These are phyloP conservation scores for Sporothrix curviconia DNA, from an alignment of 2,329 filamentous ascomycete species.

Conservation along the genomic window DNA sequence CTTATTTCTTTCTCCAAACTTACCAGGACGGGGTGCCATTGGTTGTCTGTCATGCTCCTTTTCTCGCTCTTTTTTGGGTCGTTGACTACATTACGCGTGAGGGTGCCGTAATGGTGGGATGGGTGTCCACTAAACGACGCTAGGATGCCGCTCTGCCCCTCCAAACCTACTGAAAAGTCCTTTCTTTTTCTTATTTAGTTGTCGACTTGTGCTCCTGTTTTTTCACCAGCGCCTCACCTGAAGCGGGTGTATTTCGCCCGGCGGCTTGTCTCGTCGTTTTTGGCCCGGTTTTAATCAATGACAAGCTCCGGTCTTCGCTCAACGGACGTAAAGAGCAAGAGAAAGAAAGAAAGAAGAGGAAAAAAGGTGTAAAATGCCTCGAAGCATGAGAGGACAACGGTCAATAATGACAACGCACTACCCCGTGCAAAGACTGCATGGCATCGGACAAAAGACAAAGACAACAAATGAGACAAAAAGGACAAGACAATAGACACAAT, in stretches of 20 bases:
- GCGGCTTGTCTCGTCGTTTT: background rate
- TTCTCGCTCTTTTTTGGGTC: background rate
- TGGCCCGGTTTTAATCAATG: background rate
- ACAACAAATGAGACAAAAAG: too few relatives aligned
- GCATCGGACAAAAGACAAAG: too few relatives aligned
- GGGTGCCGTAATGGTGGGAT: constrained; percentile 9
- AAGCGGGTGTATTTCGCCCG: constrained; percentile 3
- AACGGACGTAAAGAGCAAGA: background rate
- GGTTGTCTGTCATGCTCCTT: background rate
- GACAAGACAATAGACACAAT: background rate
- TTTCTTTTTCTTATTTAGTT: too few relatives aligned
- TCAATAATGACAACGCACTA: too few relatives aligned
- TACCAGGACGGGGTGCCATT: too few relatives aligned
- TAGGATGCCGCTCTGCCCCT: constrained; percentile 6
- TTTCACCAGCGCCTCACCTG: constrained; percentile 1
- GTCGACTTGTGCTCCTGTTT: background rate
- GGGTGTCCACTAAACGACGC: background rate
- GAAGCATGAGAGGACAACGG: too few relatives aligned
- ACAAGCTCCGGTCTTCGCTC: constrained; percentile 13
- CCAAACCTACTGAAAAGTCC: background rate
- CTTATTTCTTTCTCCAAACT: too few relatives aligned
- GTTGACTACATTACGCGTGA: too few relatives aligned
- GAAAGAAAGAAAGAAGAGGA: background rate
- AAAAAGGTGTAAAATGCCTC: background rate
- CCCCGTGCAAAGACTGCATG: too few relatives aligned